Evolutionary conservation across 1,139 yeast species (phyloP).

Genomic region (Yamadazyma sp.): DNA sequence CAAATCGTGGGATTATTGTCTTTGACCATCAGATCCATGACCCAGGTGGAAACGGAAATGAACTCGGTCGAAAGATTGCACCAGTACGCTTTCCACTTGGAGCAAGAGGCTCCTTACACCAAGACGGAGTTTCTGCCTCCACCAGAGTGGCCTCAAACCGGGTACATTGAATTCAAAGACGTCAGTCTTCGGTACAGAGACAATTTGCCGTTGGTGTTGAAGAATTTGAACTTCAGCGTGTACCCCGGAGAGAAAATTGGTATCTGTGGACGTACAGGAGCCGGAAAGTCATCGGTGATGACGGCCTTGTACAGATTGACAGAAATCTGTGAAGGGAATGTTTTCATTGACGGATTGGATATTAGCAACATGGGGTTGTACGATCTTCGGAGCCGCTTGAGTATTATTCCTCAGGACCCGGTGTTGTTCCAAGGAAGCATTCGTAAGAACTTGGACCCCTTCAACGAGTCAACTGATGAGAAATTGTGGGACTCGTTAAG

Average conservation of each 20-base stretch:
- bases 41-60: slow-evolving; percentile 50
- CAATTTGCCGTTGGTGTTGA: slow-evolving; percentile 82
- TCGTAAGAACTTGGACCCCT: slow-evolving; percentile 69
- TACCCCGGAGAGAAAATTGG: slow-evolving; percentile 83
- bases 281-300: slow-evolving; percentile 94
- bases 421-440: slow-evolving; percentile 68
- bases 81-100: slow-evolving; percentile 47
- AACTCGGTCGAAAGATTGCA: slow-evolving; percentile 47
- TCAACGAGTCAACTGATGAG: slow-evolving; percentile 49
- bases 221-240: slow-evolving; percentile 74
- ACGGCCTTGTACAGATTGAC: slow-evolving; percentile 88
- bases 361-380: slow-evolving; percentile 61
- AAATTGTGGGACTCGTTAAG: slow-evolving; percentile 56
- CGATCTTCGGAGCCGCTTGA: slow-evolving; percentile 57
- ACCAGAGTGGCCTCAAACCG: slow-evolving; percentile 78
- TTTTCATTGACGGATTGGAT: slow-evolving; percentile 82
- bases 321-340: slow-evolving; percentile 80
- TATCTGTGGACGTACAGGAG: slow-evolving; percentile 97
- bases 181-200: slow-evolving; percentile 84
- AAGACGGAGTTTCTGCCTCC: slow-evolving; percentile 70
- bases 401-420: slow-evolving; percentile 82
- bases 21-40: slow-evolving; percentile 42
- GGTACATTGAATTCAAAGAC: slow-evolving; percentile 72
- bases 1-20: slow-evolving; percentile 46
- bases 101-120: slow-evolving; percentile 72